Percentiles rank a stretch among this genome's conserved stretches.
These are phyloP conservation scores for Capronia americana DNA, from an alignment of 2,329 filamentous ascomycete species.

Conservation along the genomic window DNA sequence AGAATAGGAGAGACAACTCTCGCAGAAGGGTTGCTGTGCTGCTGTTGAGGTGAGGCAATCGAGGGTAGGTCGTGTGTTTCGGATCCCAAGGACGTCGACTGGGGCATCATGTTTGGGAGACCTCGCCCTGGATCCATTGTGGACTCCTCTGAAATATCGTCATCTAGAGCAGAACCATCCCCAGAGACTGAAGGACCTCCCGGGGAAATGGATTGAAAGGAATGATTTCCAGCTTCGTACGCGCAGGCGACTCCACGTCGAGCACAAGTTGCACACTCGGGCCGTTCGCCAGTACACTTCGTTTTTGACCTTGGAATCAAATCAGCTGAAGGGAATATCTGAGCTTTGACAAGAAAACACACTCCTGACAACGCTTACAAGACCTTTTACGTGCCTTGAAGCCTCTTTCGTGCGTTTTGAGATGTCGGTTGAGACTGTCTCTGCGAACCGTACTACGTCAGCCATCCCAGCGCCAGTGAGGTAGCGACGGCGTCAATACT, in stretches of 20 bases:
- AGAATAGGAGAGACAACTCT: neutral
- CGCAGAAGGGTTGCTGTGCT: too few species aligned
- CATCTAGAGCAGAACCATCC: too few species aligned
- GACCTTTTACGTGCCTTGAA: constrained; percentile 1
- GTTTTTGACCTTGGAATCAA: constrained; percentile 10
- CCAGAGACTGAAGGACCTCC: too few species aligned
- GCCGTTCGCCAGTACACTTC: constrained; percentile 14
- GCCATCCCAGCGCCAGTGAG: too few species aligned
- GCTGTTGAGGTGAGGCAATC: too few species aligned
- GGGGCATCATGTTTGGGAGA: too few species aligned
- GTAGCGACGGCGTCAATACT: neutral
- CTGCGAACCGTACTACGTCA: neutral
- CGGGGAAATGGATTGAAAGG: too few species aligned
- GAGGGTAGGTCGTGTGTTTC: too few species aligned
- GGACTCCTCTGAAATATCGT: too few species aligned
- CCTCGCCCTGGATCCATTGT: too few species aligned
- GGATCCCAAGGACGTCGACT: too few species aligned
- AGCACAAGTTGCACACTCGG: constrained; percentile 4
- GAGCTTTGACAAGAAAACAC: neutral
- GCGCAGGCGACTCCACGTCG: neutral
- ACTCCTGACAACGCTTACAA: constrained; percentile 14
- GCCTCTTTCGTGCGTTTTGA: constrained; percentile 14
- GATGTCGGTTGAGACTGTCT: constrained; percentile 20
- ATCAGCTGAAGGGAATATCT: too few species aligned
- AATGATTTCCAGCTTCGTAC: neutral